Evolutionary conservation across 2,329 filamentous ascomycete species (phyloP).

Genomic region (Fusarium nelsonii): DNA sequence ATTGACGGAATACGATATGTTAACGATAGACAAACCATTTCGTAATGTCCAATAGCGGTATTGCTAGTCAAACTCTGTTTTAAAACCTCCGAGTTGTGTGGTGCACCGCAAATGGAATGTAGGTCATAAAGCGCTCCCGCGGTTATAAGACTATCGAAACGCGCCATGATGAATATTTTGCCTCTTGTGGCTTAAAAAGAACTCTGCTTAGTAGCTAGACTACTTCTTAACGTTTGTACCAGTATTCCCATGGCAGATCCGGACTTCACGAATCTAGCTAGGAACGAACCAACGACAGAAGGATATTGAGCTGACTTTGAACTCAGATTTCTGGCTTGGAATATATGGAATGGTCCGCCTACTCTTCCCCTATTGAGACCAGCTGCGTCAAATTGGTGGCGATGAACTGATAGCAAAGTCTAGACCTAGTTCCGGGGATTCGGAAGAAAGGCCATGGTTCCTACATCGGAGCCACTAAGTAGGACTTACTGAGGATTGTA

Average conservation of each 20-base stretch:
- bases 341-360: neutral
- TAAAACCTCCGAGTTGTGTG: no score
- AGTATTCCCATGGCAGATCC: neutral
- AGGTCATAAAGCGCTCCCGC: no score
- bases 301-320: neutral
- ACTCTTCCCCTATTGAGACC: neutral
- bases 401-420: neutral
- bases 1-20: no score
- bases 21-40: no score
- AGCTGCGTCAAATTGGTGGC: neutral
- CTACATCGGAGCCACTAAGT: neutral
- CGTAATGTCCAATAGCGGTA: no score
- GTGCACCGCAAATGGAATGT: neutral
- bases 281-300: neutral
- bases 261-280: neutral
- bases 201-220: neutral
- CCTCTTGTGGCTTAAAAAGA: neutral
- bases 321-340: neutral
- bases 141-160: no score
- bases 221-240: neutral
- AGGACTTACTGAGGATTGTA: neutral
- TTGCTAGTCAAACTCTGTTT: no score
- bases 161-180: neutral
- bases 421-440: neutral
- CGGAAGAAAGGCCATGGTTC: neutral